A percentile compares a stretch with the other conserved stretches of the same genome.
These are phyloP conservation scores for Hebeloma cylindrosporum DNA, from an alignment of 768 basidiomycete species.

Conservation along the genomic window DNA sequence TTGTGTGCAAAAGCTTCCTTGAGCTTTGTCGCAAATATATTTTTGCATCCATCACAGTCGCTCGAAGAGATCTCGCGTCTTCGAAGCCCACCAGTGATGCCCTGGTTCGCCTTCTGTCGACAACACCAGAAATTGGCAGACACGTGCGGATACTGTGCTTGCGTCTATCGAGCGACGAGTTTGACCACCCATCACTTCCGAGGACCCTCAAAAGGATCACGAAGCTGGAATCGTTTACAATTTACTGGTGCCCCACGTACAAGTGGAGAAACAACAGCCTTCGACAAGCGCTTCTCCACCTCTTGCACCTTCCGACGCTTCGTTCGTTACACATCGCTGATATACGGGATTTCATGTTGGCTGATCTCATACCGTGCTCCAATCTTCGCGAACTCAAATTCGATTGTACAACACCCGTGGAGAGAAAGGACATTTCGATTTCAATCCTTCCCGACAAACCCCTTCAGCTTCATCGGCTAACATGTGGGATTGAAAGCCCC, in stretches of 20 bases:
- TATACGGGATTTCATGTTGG: background rate
- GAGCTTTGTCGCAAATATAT: slow-evolving; percentile 2
- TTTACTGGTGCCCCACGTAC: background rate
- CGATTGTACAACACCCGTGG: background rate
- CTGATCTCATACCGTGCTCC: slow-evolving; percentile 4
- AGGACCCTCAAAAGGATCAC: background rate
- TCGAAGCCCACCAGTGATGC: background rate
- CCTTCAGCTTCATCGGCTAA: background rate
- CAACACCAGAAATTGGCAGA: slow-evolving; percentile 1
- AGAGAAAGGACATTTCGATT: background rate
- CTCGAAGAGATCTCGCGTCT: background rate
- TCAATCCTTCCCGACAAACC: background rate
- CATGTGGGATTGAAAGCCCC: background rate
- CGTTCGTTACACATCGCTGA: background rate
- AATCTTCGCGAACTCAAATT: slow-evolving; percentile 2
- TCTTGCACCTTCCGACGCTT: slow-evolving; percentile 10
- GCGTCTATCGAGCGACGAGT: background rate
- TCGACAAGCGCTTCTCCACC: slow-evolving; percentile 8
- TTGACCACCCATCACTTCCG: background rate
- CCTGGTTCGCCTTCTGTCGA: background rate
- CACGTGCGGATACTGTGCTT: slow-evolving; percentile 1
- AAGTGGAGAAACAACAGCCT: slow-evolving; percentile 7
- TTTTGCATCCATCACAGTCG: slow-evolving; percentile 1
- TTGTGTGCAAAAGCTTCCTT: background rate
- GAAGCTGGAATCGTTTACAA: slow-evolving; percentile 1